Conservation (phyloP, 331 rosid species). For the Quercus lobata region DNA sequence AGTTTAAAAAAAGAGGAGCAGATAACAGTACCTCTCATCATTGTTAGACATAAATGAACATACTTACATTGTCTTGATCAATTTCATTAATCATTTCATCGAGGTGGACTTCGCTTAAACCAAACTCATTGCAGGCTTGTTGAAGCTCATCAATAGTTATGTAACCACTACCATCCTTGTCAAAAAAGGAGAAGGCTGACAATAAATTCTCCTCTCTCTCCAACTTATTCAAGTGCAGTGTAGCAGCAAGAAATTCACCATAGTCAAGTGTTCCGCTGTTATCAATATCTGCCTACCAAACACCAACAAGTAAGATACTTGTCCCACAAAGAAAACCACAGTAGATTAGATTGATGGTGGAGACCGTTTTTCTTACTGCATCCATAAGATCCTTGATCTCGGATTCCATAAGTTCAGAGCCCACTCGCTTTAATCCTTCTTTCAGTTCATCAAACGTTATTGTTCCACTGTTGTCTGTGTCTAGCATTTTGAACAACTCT, state of each 20-base stretch:
- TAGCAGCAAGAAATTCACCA: slow-evolving; percentile 59
- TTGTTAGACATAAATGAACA: background rate
- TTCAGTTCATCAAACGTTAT: slow-evolving; percentile 56
- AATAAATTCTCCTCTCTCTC: slow-evolving; percentile 57
- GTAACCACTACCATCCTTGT: slow-evolving; percentile 61
- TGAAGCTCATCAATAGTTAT: slow-evolving; percentile 59
- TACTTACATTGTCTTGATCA: slow-evolving; percentile 53
- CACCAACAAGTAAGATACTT: background rate
- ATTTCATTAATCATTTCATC: slow-evolving; percentile 59
- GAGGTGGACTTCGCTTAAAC: slow-evolving; percentile 47
- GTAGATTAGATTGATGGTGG: background rate
- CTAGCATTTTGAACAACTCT: slow-evolving; percentile 54
- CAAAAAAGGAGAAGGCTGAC: slow-evolving; percentile 57
- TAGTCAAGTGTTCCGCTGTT: slow-evolving; percentile 49
- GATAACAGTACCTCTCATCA: background rate
- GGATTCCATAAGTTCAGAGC: slow-evolving; percentile 62
- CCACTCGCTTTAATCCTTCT: slow-evolving; percentile 49
- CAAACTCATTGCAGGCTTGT: slow-evolving; percentile 60
- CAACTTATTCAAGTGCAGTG: slow-evolving; percentile 52
- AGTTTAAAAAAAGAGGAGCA: too few relatives aligned
- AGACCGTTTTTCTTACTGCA: slow-evolving; percentile 39
- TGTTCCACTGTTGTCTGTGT: slow-evolving; percentile 54
- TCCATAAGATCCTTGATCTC: slow-evolving; percentile 64
- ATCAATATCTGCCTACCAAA: slow-evolving; percentile 47
- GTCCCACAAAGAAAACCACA: background rate